A percentile compares a stretch with the other conserved stretches of the same genome.
Evolutionary conservation across 2,329 filamentous ascomycete species (phyloP).

Genomic region (Gnomoniopsis sp.): DNA sequence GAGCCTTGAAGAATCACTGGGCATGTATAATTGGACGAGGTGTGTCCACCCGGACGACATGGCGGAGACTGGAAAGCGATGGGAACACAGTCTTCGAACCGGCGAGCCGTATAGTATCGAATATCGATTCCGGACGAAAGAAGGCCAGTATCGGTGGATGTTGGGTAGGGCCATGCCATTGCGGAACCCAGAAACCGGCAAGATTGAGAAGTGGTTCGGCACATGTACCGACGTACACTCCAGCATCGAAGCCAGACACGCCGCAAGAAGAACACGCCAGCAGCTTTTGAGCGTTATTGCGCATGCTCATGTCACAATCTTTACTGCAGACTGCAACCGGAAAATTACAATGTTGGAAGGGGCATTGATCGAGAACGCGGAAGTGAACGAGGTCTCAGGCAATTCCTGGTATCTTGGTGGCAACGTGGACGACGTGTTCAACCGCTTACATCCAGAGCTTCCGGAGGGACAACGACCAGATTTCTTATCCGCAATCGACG

Average conservation of each 20-base stretch:
- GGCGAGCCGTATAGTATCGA: slow-evolving; percentile 68
- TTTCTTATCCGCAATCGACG: slow-evolving; percentile 58
- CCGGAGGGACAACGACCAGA: slow-evolving; percentile 40
- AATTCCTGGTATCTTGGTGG: slow-evolving; percentile 14
- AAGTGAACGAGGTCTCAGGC: slow-evolving; percentile 29
- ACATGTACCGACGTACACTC: slow-evolving; percentile 80
- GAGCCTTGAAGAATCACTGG: slow-evolving; percentile 57
- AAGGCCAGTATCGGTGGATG: slow-evolving; percentile 77
- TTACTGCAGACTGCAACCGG: slow-evolving; percentile 62
- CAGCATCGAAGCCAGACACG: slow-evolving; percentile 63
- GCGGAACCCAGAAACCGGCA: slow-evolving; percentile 59
- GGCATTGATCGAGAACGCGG: slow-evolving; percentile 50
- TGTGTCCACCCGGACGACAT: slow-evolving; percentile 71
- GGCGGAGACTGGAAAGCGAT: slow-evolving; percentile 48
- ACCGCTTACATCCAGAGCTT: slow-evolving; percentile 40
- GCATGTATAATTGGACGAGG: slow-evolving; percentile 53
- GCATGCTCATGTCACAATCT: slow-evolving; percentile 72
- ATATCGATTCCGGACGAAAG: slow-evolving; percentile 63
- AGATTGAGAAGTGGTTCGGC: slow-evolving; percentile 75
- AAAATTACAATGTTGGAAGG: slow-evolving; percentile 70
- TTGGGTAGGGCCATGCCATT: slow-evolving; percentile 69
- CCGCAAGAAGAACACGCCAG: slow-evolving; percentile 63
- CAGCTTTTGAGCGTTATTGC: slow-evolving; percentile 71
- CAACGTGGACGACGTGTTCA: slow-evolving; percentile 61
- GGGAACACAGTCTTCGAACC: slow-evolving; percentile 61